Evolutionary conservation across 352 stramenopile genomes (phyloP).

Genomic region (Detonula confervacea): DNA sequence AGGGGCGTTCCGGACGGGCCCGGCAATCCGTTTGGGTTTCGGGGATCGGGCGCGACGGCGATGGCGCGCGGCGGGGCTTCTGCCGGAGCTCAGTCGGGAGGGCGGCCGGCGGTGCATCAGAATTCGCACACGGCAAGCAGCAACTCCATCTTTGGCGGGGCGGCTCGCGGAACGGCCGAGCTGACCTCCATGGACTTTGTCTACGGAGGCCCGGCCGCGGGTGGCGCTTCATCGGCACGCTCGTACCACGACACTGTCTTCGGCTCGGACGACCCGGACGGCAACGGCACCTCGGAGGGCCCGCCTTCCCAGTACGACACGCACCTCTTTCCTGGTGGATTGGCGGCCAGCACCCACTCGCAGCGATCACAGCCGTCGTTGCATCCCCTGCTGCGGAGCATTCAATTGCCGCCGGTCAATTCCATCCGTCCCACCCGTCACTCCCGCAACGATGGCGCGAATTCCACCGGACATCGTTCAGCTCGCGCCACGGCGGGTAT

Average conservation of each 20-base stretch:
- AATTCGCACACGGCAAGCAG: background rate
- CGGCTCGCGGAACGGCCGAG: slow-evolving; percentile 34
- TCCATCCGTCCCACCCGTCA: slow-evolving; percentile 62
- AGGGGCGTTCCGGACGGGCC: slow-evolving; percentile 38
- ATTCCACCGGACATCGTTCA: slow-evolving; percentile 19
- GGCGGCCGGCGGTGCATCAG: slow-evolving; percentile 38
- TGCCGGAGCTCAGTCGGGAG: slow-evolving; percentile 5
- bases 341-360: slow-evolving; percentile 62
- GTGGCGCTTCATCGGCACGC: slow-evolving; percentile 36
- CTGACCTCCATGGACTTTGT: slow-evolving; percentile 76
- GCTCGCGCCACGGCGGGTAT: slow-evolving; percentile 28
- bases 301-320: slow-evolving; percentile 53
- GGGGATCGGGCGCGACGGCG: too few relatives aligned
- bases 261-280: too few relatives aligned
- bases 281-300: slow-evolving; percentile 5
- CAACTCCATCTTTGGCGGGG: slow-evolving; percentile 22
- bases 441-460: slow-evolving; percentile 33
- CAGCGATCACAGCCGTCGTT: slow-evolving; percentile 44
- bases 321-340: slow-evolving; percentile 79
- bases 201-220: slow-evolving; percentile 69
- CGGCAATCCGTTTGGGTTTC: too few relatives aligned
- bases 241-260: too few relatives aligned
- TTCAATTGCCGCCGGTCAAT: slow-evolving; percentile 74
- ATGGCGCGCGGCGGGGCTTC: too few relatives aligned
- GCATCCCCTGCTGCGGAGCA: slow-evolving; percentile 70